Evolutionary conservation across 2,329 filamentous ascomycete species (phyloP).

Genomic region (Epichloe gansuensis): DNA sequence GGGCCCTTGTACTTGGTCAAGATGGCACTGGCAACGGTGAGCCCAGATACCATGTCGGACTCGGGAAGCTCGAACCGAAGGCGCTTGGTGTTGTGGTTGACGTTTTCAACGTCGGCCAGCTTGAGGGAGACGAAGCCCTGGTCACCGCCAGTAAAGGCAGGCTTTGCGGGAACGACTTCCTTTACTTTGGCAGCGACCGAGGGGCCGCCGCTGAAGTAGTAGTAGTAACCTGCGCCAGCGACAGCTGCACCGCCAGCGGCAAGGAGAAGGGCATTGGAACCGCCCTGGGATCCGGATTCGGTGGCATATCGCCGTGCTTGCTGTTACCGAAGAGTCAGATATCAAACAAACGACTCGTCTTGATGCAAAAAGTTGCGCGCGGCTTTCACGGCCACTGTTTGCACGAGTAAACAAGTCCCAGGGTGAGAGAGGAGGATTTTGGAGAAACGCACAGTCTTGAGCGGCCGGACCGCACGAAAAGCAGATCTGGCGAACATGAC

Average conservation of each 20-base stretch:
- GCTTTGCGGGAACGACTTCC: slow-evolving; percentile 26
- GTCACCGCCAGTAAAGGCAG: slow-evolving; percentile 65
- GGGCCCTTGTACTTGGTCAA: slow-evolving; percentile 83
- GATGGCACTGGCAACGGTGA: slow-evolving; percentile 72
- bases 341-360: not conserved
- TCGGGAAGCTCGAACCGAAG: slow-evolving; percentile 81
- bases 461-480: slow-evolving; percentile 50
- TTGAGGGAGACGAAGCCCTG: slow-evolving; percentile 79
- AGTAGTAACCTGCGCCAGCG: slow-evolving; percentile 44
- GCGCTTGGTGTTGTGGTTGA: slow-evolving; percentile 94
- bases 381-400: not conserved
- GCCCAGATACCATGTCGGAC: slow-evolving; percentile 69
- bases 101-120: slow-evolving; percentile 60
- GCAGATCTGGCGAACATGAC: slow-evolving; percentile 56
- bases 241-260: slow-evolving; percentile 45
- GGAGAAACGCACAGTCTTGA: slow-evolving; percentile 47
- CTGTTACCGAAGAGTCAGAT: slow-evolving; percentile 15
- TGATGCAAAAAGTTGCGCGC: not conserved
- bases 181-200: slow-evolving; percentile 41
- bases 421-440: not conserved
- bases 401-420: not conserved
- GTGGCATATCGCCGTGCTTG: slow-evolving; percentile 56
- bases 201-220: slow-evolving; percentile 39
- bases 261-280: slow-evolving; percentile 48
- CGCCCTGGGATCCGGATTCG: slow-evolving; percentile 36